These are phyloP conservation scores for Nephromyces sp. DNA, from an alignment of 169 alveolate species.

Conservation along the genomic window DNA sequence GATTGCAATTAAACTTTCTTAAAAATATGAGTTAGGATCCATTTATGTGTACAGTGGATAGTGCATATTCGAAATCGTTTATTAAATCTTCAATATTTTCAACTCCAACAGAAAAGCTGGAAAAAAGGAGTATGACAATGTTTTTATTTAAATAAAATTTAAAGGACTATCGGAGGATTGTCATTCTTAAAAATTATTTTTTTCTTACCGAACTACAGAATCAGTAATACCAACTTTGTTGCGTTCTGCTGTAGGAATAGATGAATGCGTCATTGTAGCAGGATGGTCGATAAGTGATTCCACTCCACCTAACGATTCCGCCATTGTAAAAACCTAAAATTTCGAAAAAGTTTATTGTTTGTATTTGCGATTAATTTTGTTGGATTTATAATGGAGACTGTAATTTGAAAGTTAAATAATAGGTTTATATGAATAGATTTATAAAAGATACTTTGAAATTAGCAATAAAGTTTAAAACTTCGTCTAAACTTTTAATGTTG, in stretches of 20 bases:
- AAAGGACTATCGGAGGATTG: background rate
- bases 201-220: conserved; percentile 35
- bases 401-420: too few species aligned
- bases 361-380: too few species aligned
- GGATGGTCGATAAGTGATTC: conserved; percentile 52
- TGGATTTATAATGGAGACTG: too few species aligned
- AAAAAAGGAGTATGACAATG: background rate
- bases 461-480: background rate
- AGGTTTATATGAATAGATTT: too few species aligned
- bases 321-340: background rate
- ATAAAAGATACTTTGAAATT: background rate
- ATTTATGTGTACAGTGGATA: conserved; percentile 9
- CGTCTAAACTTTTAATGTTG: background rate
- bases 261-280: conserved; percentile 57
- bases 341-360: too few species aligned
- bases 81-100: conserved; percentile 45
- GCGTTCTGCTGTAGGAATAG: conserved; percentile 44
- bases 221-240: conserved; percentile 48
- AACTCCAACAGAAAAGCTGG: conserved; percentile 43
- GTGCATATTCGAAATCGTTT: conserved; percentile 24
- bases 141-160: background rate
- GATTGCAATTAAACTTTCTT: too few species aligned
- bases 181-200: background rate
- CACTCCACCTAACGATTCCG: conserved; percentile 41
- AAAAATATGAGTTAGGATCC: too few species aligned